Base-by-base conservation (phyloP, 164 flowering plant species). In the Vitis riparia region DNA sequence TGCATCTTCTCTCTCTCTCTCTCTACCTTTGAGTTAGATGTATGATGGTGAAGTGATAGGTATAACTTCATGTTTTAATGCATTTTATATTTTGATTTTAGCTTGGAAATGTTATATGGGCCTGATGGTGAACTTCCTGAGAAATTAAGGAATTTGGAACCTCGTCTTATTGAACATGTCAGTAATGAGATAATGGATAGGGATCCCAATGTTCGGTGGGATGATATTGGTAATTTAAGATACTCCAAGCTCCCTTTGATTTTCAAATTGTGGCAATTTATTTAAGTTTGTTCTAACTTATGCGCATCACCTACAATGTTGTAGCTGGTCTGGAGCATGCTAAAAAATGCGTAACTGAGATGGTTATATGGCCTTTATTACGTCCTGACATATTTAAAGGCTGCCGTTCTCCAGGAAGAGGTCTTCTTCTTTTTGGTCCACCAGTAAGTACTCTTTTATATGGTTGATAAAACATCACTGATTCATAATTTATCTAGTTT, bases 111-210 rank as follows among this genome's bases (percentile, higher is more conserved):
- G 84, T 80, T 93, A 62, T 88, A 91, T 76, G 97, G 98, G 59
- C 96, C 97, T 78, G 99, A 93, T 82, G 99, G 98, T 47, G 98
- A 93, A 82, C 89, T 96, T 77, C 99, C 99, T 23, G 99, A 93
- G 76, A 93, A 91, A 79, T 78, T 96, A 47, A 89, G 94, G 79
- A 96, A 96, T 73, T 76, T 96, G 83, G 99, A 96, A 70, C 98
- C 99, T 56, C 95, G 96, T 65, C 91, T 96, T 67, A 81, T 96
- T 76, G 99, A 96, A 73, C 98, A 96, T 79, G 85, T 96, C 68
- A 96, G 99, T 73, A 93, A 96, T 71, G 99, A 96, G 83, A 89
- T 96, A 58, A 93, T 96, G 99, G 97, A 92, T 68, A 84, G 84
- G 55, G 99, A 93, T 83, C 98, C 99, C 13, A 88, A 92, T 85